phyloP scores from a whole-genome alignment of 2,329 filamentous ascomycete species.

The Fusarium compactum region DNA sequence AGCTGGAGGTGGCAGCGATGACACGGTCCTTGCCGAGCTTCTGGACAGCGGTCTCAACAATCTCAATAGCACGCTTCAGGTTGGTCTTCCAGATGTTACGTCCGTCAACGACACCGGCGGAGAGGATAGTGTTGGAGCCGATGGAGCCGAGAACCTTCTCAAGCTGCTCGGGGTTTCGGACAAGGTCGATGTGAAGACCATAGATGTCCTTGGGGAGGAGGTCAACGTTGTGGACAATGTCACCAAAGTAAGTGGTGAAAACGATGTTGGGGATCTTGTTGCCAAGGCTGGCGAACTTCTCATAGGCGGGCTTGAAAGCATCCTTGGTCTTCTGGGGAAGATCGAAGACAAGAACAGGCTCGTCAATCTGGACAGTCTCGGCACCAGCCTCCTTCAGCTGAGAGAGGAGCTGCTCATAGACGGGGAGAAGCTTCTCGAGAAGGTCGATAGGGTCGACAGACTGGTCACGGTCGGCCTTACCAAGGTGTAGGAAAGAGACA shows the following conservation, averaged over 20 bases:
- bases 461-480: conserved; percentile 97
- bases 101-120: conserved; percentile 95
- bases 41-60: conserved; percentile 88
- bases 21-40: conserved; percentile 97
- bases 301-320: conserved; percentile 97
- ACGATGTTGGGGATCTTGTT: conserved; percentile 87
- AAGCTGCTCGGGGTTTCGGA: conserved; percentile 98
- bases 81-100: conserved; percentile 99
- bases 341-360: conserved; percentile 96
- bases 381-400: conserved; percentile 97
- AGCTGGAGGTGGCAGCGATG: conserved; percentile 96
- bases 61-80: conserved; percentile 94
- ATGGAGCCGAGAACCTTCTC: conserved; percentile 85
- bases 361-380: conserved; percentile 97
- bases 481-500: conserved; percentile 96
- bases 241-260: conserved; percentile 98
- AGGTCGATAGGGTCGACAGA: conserved; percentile 93
- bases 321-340: conserved; percentile 90
- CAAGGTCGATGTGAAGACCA: conserved; percentile 93
- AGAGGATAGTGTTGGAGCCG: conserved; percentile 89
- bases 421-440: conserved; percentile 90
- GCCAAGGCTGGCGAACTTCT: conserved; percentile 83
- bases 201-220: conserved; percentile 83
- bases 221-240: conserved; percentile 99
- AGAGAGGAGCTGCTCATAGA: conserved; percentile 92